A percentile compares a stretch with the other conserved stretches of the same genome.
phyloP scores from a whole-genome alignment of 2,329 filamentous ascomycete species.

The Westerdykella sp. region DNA sequence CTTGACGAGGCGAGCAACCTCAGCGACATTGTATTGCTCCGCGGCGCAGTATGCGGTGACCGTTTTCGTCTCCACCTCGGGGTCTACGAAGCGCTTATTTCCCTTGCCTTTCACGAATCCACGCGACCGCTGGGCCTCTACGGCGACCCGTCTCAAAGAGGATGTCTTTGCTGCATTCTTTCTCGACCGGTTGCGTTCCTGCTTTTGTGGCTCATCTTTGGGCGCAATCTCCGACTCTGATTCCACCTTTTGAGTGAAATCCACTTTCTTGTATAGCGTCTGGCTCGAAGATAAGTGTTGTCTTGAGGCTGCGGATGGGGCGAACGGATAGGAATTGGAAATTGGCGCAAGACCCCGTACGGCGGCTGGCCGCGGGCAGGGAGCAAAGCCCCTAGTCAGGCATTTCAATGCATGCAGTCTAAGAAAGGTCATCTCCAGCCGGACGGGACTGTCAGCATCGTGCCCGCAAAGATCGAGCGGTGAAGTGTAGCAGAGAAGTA shows the following conservation, averaged over 20 bases:
- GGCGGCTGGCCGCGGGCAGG: conserved; percentile 2
- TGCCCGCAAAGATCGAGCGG: conserved; percentile 3
- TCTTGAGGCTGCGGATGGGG: conserved; percentile 4
- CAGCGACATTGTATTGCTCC: conserved; percentile 58
- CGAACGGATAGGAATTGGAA: conserved; percentile 4
- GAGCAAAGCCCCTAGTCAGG: conserved; percentile 20
- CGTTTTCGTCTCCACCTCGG: conserved; percentile 44
- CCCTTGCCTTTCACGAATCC: conserved; percentile 47
- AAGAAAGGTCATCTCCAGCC: conserved; percentile 21
- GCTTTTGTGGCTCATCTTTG: conserved; percentile 8
- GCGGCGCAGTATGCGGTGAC: conserved; percentile 62
- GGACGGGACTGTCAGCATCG: conserved; percentile 12
- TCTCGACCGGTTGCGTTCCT: conserved; percentile 17
- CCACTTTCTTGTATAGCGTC: conserved; percentile 15
- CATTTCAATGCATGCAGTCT: conserved; percentile 16
- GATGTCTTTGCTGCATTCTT: conserved; percentile 38
- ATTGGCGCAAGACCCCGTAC: conserved; percentile 2
- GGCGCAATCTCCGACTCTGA: conserved; percentile 12
- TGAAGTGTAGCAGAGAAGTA: not conserved
- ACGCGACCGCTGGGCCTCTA: conserved; percentile 67
- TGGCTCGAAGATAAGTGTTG: conserved; percentile 13
- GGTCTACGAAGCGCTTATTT: conserved; percentile 41
- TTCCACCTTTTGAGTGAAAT: conserved; percentile 16
- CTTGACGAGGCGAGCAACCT: conserved; percentile 52
- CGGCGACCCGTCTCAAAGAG: conserved; percentile 76